These are phyloP conservation scores for Venturia asperata DNA, from an alignment of 2,329 filamentous ascomycete species.

Conservation along the genomic window DNA sequence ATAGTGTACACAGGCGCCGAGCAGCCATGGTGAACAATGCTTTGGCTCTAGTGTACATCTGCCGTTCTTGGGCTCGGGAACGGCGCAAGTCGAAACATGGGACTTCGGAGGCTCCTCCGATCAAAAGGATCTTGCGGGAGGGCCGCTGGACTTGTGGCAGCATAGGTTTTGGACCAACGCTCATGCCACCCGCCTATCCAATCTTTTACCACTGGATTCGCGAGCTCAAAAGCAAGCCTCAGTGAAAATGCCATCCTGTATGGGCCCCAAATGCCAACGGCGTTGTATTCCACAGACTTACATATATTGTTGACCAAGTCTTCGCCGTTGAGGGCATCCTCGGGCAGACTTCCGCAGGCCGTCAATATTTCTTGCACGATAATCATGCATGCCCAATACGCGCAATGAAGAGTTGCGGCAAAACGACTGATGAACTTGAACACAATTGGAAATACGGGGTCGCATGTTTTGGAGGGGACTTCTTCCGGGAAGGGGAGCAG, in stretches of 20 bases:
- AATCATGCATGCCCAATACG: slow-evolving; percentile 17
- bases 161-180: slow-evolving; percentile 8
- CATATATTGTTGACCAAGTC: slow-evolving; percentile 15
- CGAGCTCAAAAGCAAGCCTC: slow-evolving; percentile 11
- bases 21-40: background rate
- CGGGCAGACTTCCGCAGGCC: background rate
- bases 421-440: slow-evolving; percentile 1
- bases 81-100: background rate
- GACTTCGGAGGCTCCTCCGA: slow-evolving; percentile 5
- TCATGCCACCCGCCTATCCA: slow-evolving; percentile 15
- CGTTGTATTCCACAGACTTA: slow-evolving; percentile 16
- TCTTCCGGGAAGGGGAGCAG: slow-evolving; percentile 11
- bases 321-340: slow-evolving; percentile 4
- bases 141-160: slow-evolving; percentile 13
- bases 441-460: slow-evolving; percentile 14
- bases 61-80: background rate
- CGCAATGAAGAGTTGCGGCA: background rate
- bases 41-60: background rate
- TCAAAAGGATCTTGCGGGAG: slow-evolving; percentile 13
- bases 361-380: slow-evolving; percentile 6
- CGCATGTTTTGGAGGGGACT: slow-evolving; percentile 11
- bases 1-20: background rate
- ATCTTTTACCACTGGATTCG: slow-evolving; percentile 1
- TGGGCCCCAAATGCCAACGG: background rate
- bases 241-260: slow-evolving; percentile 14